Conservation (phyloP, 345 rosid genomes). For the Linum trigynum region DNA sequence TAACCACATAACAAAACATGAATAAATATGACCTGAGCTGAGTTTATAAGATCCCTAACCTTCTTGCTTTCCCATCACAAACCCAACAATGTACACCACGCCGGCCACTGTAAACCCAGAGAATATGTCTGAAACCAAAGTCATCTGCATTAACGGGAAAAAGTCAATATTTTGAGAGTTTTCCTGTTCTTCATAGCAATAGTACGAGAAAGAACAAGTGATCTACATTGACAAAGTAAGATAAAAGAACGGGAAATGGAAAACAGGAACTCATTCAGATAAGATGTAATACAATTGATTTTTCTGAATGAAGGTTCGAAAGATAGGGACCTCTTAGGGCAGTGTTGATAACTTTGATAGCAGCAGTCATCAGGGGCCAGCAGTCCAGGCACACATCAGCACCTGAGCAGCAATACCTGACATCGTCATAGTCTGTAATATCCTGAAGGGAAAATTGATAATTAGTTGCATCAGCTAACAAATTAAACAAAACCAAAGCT, state of each 20-base stretch:
- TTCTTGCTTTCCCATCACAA: constrained; percentile 87
- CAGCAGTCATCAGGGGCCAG: constrained; percentile 86
- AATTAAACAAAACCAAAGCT: not conserved
- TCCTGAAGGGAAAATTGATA: constrained; percentile 39
- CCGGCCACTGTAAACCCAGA: constrained; percentile 92
- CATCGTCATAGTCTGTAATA: constrained; percentile 85
- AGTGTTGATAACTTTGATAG: constrained; percentile 79
- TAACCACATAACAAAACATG: not conserved
- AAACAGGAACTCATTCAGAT: too few species aligned
- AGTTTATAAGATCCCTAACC: constrained; percentile 29
- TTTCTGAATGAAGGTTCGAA: not conserved
- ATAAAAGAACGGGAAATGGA: too few species aligned
- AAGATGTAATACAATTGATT: too few species aligned
- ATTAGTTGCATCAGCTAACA: constrained; percentile 9
- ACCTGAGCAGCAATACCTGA: constrained; percentile 88
- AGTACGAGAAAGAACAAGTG: not conserved
- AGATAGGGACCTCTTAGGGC: constrained; percentile 57
- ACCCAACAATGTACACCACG: constrained; percentile 99
- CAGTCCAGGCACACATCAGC: constrained; percentile 88
- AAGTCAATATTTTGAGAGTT: not conserved
- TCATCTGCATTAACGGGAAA: constrained; percentile 46
- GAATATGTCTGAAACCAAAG: constrained; percentile 82
- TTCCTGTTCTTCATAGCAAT: not conserved
- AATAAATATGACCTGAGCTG: not conserved
- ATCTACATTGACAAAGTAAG: too few species aligned